Conservation (phyloP, 345 rosid genomes). For the Lepidium aucheri region DNA sequence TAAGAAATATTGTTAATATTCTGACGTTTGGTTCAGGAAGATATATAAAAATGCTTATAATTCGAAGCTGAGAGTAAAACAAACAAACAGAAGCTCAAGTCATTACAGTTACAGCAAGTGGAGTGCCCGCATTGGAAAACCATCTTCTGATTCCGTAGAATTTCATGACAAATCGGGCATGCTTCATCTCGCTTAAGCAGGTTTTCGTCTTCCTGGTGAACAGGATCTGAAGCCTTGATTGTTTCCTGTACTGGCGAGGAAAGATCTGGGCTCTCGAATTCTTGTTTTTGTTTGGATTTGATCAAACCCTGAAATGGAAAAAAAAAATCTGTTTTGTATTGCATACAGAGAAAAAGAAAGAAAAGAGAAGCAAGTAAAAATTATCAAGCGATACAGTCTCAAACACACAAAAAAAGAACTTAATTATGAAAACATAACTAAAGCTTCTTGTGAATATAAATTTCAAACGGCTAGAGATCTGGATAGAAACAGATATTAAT, state of each 20-base stretch:
- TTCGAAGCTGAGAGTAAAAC: background rate
- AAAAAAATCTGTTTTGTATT: background rate
- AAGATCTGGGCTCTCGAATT: constrained; percentile 32
- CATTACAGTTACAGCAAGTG: constrained; percentile 89
- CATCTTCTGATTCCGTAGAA: constrained; percentile 70
- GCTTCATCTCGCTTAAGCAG: constrained; percentile 52
- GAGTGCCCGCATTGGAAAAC: constrained; percentile 92
- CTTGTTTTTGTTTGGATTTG: constrained; percentile 46
- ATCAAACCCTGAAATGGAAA: constrained; percentile 61
- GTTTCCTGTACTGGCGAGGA: constrained; percentile 35
- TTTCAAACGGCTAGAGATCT: background rate
- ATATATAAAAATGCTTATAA: background rate
- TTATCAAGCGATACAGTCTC: background rate
- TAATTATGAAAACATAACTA: background rate
- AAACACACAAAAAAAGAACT: background rate
- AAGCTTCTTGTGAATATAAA: background rate
- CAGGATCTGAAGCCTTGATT: constrained; percentile 15
- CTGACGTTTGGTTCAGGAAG: background rate
- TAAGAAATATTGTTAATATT: constrained; percentile 9
- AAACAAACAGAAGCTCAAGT: constrained; percentile 3
- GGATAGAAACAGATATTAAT: background rate
- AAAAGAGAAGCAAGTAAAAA: background rate
- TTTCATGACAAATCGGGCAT: constrained; percentile 91
- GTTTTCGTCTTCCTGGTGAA: constrained; percentile 33
- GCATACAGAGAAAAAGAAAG: background rate